Base-by-base conservation (phyloP, 2,329 filamentous ascomycete genomes). In the Mariannaea elegans region DNA sequence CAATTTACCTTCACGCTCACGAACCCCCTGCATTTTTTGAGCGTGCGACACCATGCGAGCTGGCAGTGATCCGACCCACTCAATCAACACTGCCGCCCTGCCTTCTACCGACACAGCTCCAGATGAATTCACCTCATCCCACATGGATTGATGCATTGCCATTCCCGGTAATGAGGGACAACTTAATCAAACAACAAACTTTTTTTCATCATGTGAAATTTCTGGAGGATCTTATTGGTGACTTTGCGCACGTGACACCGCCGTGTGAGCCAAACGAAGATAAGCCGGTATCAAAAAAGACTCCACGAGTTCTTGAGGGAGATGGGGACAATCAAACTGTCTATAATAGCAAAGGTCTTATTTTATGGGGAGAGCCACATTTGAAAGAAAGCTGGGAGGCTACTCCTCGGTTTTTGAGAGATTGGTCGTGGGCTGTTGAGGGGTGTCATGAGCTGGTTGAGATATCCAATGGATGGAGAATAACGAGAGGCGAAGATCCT, bases 111-210 rank as follows among this genome's bases (percentile, higher is more conserved):
- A 66, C 64, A 14, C 49, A 61, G 23, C 54, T 65, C 21, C 65
- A 66, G 24, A 66, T 66, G 62, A 63, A 55, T 19, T 57, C 27
- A 1, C 56, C 62, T 3, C 65, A 67, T 16, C 53, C 59, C 2
- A 38, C 18, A 5, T 66, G 59, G 62, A 63, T 66, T 7, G 62
- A 63, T 16, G 19, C 48, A 2, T 10, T 67, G 2, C 65, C 59
- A 1, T 66, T 63, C 1, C 62, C 62, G 12, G 44, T 58, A 6
- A 34, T 67, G 0, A 36, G 64, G n/a, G 51, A 66, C 13, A 66
- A 61, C 14, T 32, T 66, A 1, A 61, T 67, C 7, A 47, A 39
- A 1, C 31, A 36, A 2, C 62, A 66, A 34, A 8, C 34, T 13
- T 21, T 8, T 4, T 66, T 65, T 8, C 18, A 63, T n/a, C 64